Base-by-base conservation (phyloP, 169 alveolate genomes). In the Plasmodium ovale region DNA sequence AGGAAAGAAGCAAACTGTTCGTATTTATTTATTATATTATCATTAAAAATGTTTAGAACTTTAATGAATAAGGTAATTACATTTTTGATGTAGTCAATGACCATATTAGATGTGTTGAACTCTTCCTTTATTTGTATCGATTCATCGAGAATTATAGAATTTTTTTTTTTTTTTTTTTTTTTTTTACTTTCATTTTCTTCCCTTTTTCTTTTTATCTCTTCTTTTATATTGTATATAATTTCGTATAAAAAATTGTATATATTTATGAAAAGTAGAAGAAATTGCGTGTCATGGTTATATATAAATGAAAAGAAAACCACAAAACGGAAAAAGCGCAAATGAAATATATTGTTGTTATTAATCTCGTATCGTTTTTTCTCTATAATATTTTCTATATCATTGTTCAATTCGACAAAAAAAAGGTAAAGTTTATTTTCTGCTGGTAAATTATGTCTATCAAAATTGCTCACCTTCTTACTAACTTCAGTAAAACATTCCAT, bases 221-320 rank as follows among this genome's bases (percentile, higher is more conserved):
- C 82, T 21, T 79, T 79, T 39, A 79, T 64, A 39, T 79, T 79
- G 58, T 79, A 79, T 31, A 62, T 79, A 19, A 79, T 79, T 64
- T 79, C 89, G 25, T 79, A 79, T 23, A 79, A 39, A 49, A 79
- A 64, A 53, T 79, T 79, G 21, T 79, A 79, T 12, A 79, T 69
- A 23, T 79, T 79, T 21, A 79, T 79, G n/a, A 64, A 79, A 49
- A 79, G 68, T 6, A 79, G 12, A 16, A 79, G 65, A 44, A 79
- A 79, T 31, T 64, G 51, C 12, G 89, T 79, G 39, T 79, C 89
- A 25, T 64, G 77, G 6, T 51, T 29, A 79, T 33, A 49, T 6
- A 68, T 79, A 56, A 64, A 79, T 7, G 82, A 64, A 53, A 79
- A 79, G 65, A 37, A 79, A 16, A 69, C 37, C 7, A 79, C 44